Percentiles rank a stretch among this genome's conserved stretches.
Conservation (phyloP, 768 basidiomycete genomes). For the Boletellus emodensis region DNA sequence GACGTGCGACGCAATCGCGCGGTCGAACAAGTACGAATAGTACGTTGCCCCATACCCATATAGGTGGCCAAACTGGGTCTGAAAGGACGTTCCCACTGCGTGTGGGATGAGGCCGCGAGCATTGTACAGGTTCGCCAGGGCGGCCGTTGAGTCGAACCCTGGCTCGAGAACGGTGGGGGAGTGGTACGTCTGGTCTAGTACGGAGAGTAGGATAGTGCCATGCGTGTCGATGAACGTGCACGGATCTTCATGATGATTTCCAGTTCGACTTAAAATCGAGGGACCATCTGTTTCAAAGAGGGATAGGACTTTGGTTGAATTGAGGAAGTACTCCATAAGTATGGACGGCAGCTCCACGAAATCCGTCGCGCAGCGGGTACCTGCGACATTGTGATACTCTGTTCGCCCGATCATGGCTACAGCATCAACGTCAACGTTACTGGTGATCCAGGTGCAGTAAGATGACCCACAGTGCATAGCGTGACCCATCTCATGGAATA, state of each 20-base stretch:
- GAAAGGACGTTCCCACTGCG: conserved; percentile 84
- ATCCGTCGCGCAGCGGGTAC: conserved; percentile 96
- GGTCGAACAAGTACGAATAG: conserved; percentile 95
- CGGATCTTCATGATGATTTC: conserved; percentile 71
- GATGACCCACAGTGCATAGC: conserved; percentile 93
- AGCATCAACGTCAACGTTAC: conserved; percentile 3
- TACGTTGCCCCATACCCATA: conserved; percentile 98
- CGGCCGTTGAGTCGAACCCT: conserved; percentile 70
- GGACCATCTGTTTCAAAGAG: conserved; percentile 63
- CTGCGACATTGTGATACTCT: conserved; percentile 96
- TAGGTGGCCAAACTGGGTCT: conserved; percentile 93
- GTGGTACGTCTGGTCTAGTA: conserved; percentile 88
- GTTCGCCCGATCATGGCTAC: conserved; percentile 97
- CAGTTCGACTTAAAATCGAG: conserved; percentile 42
- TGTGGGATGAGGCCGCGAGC: conserved; percentile 78
- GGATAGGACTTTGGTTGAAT: conserved; percentile 76
- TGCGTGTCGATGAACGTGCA: conserved; percentile 86
- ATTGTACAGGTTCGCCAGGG: conserved; percentile 58
- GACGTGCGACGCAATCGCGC: conserved; percentile 91
- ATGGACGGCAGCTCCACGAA: conserved; percentile 98
- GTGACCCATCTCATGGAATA: conserved; percentile 99
- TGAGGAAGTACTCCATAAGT: conserved; percentile 97
- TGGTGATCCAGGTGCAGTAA: conserved; percentile 1
- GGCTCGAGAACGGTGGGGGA: conserved; percentile 53
- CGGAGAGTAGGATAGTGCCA: conserved; percentile 84